Percentiles rank a stretch among this genome's conserved stretches.
phyloP scores from a whole-genome alignment of 2,329 filamentous ascomycete species.

The Chrysosporium keratinophilum region DNA sequence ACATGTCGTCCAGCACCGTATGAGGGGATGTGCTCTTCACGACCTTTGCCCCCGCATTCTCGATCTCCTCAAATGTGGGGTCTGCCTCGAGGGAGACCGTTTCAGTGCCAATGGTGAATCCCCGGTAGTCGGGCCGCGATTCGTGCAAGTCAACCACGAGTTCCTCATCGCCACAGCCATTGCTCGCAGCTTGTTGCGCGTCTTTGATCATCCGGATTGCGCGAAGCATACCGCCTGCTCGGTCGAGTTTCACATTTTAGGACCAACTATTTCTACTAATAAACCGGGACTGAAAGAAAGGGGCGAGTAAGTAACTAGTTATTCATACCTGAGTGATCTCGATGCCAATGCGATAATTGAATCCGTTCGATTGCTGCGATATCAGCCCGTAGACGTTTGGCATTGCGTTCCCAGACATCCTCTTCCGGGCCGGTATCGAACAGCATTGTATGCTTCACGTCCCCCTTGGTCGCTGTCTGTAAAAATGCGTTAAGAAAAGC shows the following conservation, averaged over 20 bases:
- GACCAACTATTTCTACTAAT: neutral
- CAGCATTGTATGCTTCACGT: conserved; percentile 38
- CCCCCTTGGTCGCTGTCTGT: conserved; percentile 40
- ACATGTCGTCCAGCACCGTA: conserved; percentile 41
- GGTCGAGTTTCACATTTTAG: neutral
- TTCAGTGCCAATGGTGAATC: conserved; percentile 33
- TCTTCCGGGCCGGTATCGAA: conserved; percentile 48
- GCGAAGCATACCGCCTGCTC: conserved; percentile 38
- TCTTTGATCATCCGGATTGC: conserved; percentile 42
- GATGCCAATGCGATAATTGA: conserved; percentile 46
- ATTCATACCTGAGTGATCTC: conserved; percentile 43
- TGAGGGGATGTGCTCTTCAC: conserved; percentile 34
- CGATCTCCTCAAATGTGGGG: conserved; percentile 42
- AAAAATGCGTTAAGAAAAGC: neutral
- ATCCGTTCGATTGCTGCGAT: conserved; percentile 39
- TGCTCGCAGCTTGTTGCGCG: conserved; percentile 18
- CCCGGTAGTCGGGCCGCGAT: conserved; percentile 42
- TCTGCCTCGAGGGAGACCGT: conserved; percentile 45
- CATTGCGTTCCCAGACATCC: conserved; percentile 43
- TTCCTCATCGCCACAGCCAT: conserved; percentile 18
- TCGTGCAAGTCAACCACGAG: conserved; percentile 45
- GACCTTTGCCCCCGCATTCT: conserved; percentile 34
- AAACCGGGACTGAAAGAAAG: neutral
- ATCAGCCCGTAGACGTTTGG: conserved; percentile 35
- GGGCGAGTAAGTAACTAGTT: neutral